A percentile compares a stretch with the other conserved stretches of the same genome.
phyloP scores from a whole-genome alignment of 1,284 basidiomycete genomes.

The Boletellus sp. region DNA sequence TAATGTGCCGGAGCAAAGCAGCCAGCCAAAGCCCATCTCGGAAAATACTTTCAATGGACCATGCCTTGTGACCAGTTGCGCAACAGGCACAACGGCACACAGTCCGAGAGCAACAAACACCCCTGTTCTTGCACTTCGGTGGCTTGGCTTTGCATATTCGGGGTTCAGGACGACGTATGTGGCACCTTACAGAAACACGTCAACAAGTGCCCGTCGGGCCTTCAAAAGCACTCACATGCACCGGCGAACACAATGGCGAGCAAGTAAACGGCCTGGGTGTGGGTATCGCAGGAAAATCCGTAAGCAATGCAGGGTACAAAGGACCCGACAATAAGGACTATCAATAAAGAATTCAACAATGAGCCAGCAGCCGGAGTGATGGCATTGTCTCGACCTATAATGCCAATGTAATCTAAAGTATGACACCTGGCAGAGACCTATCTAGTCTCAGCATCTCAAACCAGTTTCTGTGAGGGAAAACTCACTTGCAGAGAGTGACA shows the following conservation, averaged over 20 bases:
- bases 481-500: constrained; percentile 71
- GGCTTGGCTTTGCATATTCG: constrained; percentile 71
- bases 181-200: constrained; percentile 42
- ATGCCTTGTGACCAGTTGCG: constrained; percentile 61
- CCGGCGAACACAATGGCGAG: constrained; percentile 55
- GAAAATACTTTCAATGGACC: constrained; percentile 52
- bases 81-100: constrained; percentile 68
- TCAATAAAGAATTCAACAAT: background rate
- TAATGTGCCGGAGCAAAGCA: constrained; percentile 62
- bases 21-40: constrained; percentile 69
- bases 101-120: constrained; percentile 83
- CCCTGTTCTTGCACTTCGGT: constrained; percentile 74
- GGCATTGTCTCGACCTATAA: constrained; percentile 43
- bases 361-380: background rate
- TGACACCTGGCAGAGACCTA: constrained; percentile 54
- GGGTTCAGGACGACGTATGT: constrained; percentile 79
- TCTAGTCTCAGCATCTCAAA: constrained; percentile 1
- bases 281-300: constrained; percentile 65
- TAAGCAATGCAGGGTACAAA: constrained; percentile 76
- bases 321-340: constrained; percentile 73
- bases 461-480: constrained; percentile 5
- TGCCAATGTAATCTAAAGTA: constrained; percentile 71
- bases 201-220: constrained; percentile 4
- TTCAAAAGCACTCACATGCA: constrained; percentile 45
- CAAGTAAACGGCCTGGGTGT: constrained; percentile 53